These are phyloP conservation scores for Eimeria maxima DNA, from an alignment of 169 alveolate genomes.

Conservation along the genomic window DNA sequence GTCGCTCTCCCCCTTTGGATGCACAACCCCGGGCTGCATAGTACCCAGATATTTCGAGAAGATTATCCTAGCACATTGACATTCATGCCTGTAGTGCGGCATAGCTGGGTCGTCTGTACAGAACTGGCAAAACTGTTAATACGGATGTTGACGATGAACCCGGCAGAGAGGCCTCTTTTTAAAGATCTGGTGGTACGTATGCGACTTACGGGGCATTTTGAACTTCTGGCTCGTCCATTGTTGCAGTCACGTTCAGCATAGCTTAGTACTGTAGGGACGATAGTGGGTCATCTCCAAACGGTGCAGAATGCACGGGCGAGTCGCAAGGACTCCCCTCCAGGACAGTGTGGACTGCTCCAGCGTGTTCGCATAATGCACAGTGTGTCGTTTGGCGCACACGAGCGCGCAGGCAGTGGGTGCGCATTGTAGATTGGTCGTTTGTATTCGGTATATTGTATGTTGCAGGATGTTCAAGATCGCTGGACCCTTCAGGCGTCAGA, in stretches of 20 bases:
- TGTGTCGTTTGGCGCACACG: neutral
- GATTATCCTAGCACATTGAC: too few relatives aligned
- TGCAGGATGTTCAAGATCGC: constrained; percentile 75
- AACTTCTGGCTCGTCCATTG: neutral
- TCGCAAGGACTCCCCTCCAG: neutral
- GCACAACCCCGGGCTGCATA: too few relatives aligned
- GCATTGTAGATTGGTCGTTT: neutral
- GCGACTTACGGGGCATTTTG: neutral
- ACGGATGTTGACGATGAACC: constrained; percentile 63
- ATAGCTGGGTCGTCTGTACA: neutral
- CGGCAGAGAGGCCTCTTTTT: constrained; percentile 58
- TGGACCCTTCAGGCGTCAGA: constrained; percentile 72
- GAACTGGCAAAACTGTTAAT: constrained; percentile 33
- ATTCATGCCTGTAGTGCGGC: neutral
- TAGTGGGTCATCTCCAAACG: neutral
- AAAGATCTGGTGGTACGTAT: constrained; percentile 53
- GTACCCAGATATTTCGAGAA: too few relatives aligned
- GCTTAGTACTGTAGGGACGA: neutral
- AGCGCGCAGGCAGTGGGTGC: neutral
- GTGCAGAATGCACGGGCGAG: neutral
- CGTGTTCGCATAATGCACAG: neutral
- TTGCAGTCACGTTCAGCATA: neutral
- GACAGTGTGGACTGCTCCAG: neutral
- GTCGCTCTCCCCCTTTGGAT: neutral
- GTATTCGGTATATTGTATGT: neutral